phyloP scores from a whole-genome alignment of 148 eudicot species.

The Silene latifolia region DNA sequence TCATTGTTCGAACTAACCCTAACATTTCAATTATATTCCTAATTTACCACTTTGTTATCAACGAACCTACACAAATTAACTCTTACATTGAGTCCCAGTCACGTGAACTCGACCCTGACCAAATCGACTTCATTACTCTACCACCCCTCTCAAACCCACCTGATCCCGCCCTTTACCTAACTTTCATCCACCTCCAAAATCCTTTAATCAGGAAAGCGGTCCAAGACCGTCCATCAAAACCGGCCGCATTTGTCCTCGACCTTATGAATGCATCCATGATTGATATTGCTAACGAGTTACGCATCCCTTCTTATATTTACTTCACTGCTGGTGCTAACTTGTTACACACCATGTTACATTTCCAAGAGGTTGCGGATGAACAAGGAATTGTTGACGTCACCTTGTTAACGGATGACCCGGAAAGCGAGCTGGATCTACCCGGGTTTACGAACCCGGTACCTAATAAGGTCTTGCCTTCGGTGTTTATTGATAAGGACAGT shows the following conservation, averaged over 20 bases:
- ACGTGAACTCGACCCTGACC: slow-evolving; percentile 7
- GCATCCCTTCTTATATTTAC: slow-evolving; percentile 30
- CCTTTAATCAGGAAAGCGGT: slow-evolving; percentile 26
- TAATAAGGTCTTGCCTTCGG: slow-evolving; percentile 6
- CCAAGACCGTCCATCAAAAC: slow-evolving; percentile 8
- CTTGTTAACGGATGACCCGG: neutral
- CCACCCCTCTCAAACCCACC: slow-evolving; percentile 22
- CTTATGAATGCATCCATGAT: slow-evolving; percentile 24
- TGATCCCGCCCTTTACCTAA: neutral
- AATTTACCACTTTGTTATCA: slow-evolving; percentile 10
- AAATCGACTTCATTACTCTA: slow-evolving; percentile 17
- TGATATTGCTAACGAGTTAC: slow-evolving; percentile 26
- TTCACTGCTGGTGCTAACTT: slow-evolving; percentile 27
- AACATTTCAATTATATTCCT: slow-evolving; percentile 37
- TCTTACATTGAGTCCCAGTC: slow-evolving; percentile 25
- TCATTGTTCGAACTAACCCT: slow-evolving; percentile 30
- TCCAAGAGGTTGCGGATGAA: slow-evolving; percentile 13
- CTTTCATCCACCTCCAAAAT: slow-evolving; percentile 14
- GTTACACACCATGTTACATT: slow-evolving; percentile 7
- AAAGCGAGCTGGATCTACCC: slow-evolving; percentile 12
- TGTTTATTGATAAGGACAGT: slow-evolving; percentile 13
- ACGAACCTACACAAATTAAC: slow-evolving; percentile 1
- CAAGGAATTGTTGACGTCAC: slow-evolving; percentile 8
- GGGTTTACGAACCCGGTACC: slow-evolving; percentile 24
- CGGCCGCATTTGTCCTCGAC: slow-evolving; percentile 29